phyloP scores from a whole-genome alignment of 768 basidiomycete genomes.

The Amylocystis lapponica region DNA sequence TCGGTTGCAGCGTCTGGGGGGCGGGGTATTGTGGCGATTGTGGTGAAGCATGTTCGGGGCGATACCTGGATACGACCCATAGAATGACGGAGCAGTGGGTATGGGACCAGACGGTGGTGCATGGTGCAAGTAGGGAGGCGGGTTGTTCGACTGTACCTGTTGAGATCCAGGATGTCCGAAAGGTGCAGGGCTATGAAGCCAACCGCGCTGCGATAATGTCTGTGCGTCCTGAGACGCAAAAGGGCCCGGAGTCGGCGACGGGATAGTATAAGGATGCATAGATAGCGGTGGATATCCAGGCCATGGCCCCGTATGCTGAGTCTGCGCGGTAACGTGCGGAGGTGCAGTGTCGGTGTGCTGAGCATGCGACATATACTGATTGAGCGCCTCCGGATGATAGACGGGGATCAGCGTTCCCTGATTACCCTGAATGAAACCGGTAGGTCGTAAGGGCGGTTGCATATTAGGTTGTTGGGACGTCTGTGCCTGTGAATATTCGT shows the following conservation, averaged over 20 bases:
- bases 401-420: conserved; percentile 68
- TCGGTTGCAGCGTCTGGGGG: conserved; percentile 2
- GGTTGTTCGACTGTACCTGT: neutral
- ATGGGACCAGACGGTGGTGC: conserved; percentile 5
- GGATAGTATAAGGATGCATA: conserved; percentile 7
- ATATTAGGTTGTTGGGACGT: neutral
- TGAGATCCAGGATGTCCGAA: neutral
- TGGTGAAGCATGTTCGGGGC: neutral
- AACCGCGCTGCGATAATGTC: neutral
- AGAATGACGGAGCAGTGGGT: conserved; percentile 2
- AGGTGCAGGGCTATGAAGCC: conserved; percentile 2
- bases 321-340: neutral
- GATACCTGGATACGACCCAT: conserved; percentile 4
- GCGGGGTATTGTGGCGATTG: neutral
- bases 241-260: neutral
- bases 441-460: conserved; percentile 56
- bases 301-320: neutral
- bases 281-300: conserved; percentile 5
- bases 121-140: conserved; percentile 2
- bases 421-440: conserved; percentile 68
- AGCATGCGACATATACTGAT: conserved; percentile 54
- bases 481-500: neutral
- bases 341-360: conserved; percentile 26
- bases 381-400: conserved; percentile 64
- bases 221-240: neutral